A percentile compares a stretch with the other conserved stretches of the same genome.
Conservation (phyloP, 495 filamentous ascomycete genomes). For the Aspergillus coremiiformis region DNA sequence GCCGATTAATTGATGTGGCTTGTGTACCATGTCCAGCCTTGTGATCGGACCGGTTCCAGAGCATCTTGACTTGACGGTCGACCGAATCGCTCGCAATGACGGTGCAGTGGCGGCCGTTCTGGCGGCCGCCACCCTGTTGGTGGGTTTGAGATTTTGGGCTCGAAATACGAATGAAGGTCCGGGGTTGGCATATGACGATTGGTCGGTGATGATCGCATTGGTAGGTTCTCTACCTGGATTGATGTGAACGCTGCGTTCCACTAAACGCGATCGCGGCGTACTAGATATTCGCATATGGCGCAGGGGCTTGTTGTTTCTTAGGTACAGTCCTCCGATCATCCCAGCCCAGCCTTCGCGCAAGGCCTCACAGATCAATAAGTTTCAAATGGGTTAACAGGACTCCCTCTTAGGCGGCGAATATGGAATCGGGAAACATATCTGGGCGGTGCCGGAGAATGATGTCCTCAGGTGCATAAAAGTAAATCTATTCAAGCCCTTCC, state of each 20-base stretch:
- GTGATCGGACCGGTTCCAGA: slow-evolving; percentile 6
- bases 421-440: slow-evolving; percentile 15
- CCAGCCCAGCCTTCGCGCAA: not conserved
- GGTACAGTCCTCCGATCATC: too few species aligned
- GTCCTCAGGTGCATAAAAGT: slow-evolving; percentile 13
- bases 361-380: not conserved
- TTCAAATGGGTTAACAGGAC: not conserved
- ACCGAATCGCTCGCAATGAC: slow-evolving; percentile 7
- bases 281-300: slow-evolving; percentile 9
- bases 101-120: slow-evolving; percentile 8
- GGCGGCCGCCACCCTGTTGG: slow-evolving; percentile 9
- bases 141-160: slow-evolving; percentile 11
- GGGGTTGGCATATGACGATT: slow-evolving; percentile 8
- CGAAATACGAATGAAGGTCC: not conserved
- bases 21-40: slow-evolving; percentile 5
- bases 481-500: not conserved
- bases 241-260: too few species aligned
- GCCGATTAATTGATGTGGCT: not conserved
- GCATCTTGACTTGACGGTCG: slow-evolving; percentile 2
- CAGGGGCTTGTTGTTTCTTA: slow-evolving; percentile 8
- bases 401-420: slow-evolving; percentile 3
- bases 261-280: too few species aligned
- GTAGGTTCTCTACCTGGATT: too few species aligned
- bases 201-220: slow-evolving; percentile 8
- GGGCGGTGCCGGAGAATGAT: slow-evolving; percentile 8